These are phyloP conservation scores for Wickerhamiella slavikovae DNA, from an alignment of 805 yeast species.

Conservation along the genomic window DNA sequence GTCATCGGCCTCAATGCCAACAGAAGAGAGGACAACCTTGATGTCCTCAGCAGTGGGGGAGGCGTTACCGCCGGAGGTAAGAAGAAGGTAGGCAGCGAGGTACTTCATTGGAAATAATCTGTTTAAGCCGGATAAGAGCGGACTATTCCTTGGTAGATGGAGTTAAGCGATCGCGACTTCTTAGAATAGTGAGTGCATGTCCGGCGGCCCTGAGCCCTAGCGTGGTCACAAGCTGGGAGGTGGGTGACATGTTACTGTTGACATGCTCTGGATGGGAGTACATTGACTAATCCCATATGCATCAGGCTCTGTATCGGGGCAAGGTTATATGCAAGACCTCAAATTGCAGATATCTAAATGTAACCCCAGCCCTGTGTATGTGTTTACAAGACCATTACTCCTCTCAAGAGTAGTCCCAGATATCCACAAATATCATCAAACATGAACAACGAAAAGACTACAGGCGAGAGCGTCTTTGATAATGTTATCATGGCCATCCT, in stretches of 20 bases:
- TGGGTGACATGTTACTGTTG: too few species aligned
- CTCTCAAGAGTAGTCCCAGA: too few species aligned
- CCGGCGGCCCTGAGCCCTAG: neutral
- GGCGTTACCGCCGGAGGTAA: constrained; percentile 91
- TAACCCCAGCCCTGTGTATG: too few species aligned
- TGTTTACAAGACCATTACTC: too few species aligned
- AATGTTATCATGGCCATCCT: neutral
- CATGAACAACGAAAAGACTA: too few species aligned
- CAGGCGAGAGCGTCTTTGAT: neutral
- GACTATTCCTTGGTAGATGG: constrained; percentile 53
- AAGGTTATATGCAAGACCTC: too few species aligned
- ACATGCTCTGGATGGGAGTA: too few species aligned
- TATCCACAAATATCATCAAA: too few species aligned
- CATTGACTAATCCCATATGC: too few species aligned
- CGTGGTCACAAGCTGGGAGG: too few species aligned
- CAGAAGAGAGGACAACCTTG: constrained; percentile 74
- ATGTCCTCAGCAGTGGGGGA: constrained; percentile 87
- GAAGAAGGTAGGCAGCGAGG: constrained; percentile 98
- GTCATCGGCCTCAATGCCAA: constrained; percentile 90
- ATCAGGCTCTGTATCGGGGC: too few species aligned
- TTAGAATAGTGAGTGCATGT: neutral
- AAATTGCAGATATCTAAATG: too few species aligned
- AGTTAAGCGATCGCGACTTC: neutral
- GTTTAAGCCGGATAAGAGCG: constrained; percentile 25
- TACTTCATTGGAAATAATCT: constrained; percentile 49